Conservation (phyloP, 2,329 filamentous ascomycete species). For the Periglandula ipomoeae region DNA sequence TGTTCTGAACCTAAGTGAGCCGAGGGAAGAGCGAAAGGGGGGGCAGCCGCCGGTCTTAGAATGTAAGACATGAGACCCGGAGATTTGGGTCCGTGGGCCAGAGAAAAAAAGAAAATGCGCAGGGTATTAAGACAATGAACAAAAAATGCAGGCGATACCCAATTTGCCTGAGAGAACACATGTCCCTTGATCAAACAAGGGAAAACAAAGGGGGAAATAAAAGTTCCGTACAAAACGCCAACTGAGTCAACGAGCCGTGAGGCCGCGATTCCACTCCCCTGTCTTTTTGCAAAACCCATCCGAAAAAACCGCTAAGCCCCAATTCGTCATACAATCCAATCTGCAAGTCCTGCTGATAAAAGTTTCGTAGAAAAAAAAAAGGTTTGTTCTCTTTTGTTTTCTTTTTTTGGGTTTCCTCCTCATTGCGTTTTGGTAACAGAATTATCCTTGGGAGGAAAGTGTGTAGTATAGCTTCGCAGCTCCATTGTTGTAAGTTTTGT, state of each 20-base stretch:
- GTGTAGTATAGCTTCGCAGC: background rate
- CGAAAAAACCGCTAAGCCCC: background rate
- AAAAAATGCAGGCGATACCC: background rate
- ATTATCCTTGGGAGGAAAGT: background rate
- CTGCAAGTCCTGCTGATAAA: background rate
- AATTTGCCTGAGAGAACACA: background rate
- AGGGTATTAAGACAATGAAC: background rate
- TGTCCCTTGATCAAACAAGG: background rate
- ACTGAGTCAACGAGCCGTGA: constrained; percentile 17
- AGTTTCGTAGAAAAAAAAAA: background rate
- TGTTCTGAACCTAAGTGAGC: background rate
- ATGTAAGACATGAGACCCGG: background rate
- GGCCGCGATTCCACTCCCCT: constrained; percentile 12
- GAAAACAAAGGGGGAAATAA: background rate
- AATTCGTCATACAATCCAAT: constrained; percentile 2
- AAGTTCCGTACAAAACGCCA: constrained; percentile 4
- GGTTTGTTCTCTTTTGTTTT: too few relatives aligned
- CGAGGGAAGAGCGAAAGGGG: background rate
- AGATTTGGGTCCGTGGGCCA: background rate
- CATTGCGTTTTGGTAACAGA: background rate
- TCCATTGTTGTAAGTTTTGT: background rate
- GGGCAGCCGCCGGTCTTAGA: background rate
- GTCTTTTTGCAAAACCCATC: constrained; percentile 8
- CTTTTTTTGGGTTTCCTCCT: background rate
- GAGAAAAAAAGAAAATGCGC: background rate